Evolutionary conservation across 139 green algal genomes (phyloP).

Genomic region (Picochlorum costavermella): DNA sequence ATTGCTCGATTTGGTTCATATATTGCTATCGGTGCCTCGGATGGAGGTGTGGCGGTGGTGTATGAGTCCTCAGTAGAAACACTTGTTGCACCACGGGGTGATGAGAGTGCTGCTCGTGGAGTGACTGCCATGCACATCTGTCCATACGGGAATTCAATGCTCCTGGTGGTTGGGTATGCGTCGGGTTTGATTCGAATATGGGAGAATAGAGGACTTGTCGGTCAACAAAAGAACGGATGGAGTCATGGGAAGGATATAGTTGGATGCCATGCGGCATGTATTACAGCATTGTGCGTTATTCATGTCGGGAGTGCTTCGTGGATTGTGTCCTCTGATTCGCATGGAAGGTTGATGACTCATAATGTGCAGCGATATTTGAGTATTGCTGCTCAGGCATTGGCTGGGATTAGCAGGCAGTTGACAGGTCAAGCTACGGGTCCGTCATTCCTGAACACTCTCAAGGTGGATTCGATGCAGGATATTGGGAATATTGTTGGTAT

Average conservation of each 20-base stretch:
- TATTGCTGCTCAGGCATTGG: conserved; percentile 17
- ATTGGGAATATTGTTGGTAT: neutral
- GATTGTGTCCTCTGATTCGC: conserved; percentile 18
- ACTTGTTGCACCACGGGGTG: too few relatives aligned
- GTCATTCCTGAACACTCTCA: conserved; percentile 16
- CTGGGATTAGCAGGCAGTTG: conserved; percentile 21
- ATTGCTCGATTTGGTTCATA: too few relatives aligned
- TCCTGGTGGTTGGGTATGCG: conserved; percentile 23
- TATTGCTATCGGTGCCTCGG: too few relatives aligned
- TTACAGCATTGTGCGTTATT: conserved; percentile 18
- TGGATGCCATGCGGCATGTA: conserved; percentile 14
- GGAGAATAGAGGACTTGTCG: too few relatives aligned
- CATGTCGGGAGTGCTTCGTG: conserved; percentile 15
- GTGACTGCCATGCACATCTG: conserved; percentile 24
- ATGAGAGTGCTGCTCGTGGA: neutral
- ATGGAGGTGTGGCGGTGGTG: too few relatives aligned
- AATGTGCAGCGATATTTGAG: conserved; percentile 18
- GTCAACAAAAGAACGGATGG: conserved; percentile 14
- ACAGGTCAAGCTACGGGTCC: conserved; percentile 13
- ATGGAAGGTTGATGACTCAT: conserved; percentile 28
- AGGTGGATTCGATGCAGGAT: conserved; percentile 5
- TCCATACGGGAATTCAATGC: conserved; percentile 5
- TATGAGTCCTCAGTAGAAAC: too few relatives aligned
- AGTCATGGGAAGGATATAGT: neutral
- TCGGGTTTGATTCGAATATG: conserved; percentile 8